Base-by-base conservation (phyloP, 371 early-diverging fungal genomes). In the Rhizopus arrhizus region DNA sequence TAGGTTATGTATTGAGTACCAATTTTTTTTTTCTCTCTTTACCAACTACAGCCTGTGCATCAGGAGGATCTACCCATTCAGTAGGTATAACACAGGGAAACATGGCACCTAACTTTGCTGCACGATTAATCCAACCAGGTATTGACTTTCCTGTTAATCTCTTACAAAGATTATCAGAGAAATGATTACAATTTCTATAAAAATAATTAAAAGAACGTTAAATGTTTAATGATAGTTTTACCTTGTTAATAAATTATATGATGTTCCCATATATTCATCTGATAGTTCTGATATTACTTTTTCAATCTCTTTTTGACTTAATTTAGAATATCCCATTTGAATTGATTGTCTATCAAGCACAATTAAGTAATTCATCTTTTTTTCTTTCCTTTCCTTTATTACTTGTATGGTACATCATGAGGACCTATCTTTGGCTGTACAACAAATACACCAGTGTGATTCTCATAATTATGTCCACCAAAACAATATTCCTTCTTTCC, bases 91-190 rank as follows among this genome's bases (percentile, higher is more conserved):
- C 83, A 64, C 87, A 87, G 38, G 87, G 87, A 60, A 87, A 85
- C 77, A 85, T 81, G 33, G 85, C 77, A 16, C 85, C 87, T 22
- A 87, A 51, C 58, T 83, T 84, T 13, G 87, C 87, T 6, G 87
- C 87, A 22, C 87, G 78, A 61, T 87, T 87, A 60, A 87, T 83
- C 87, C 87, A 87, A 15, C 74, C 78, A n/a, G 88, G 88, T 34
- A 79, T 69, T 35, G 81, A 46, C 60, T 80, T 85, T 3, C 84
- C 83, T 31, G 81, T 79, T 49, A 87, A 65, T 51, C 77, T 58
- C 53, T 59, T 65, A 51, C 83, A 80, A 45, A 85, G 64, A 12
- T 85, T 85, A 0, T 80, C 76, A 10, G 88, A 79, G 59, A 85
- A 87, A 62, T 87, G 88, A 62, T 87, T 87, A 51, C 88, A 87